Evolutionary conservation across 2,329 filamentous ascomycete genomes (phyloP), one percentile per base, ranked within the genome.

Genomic region (Beauveria australis): DNA sequence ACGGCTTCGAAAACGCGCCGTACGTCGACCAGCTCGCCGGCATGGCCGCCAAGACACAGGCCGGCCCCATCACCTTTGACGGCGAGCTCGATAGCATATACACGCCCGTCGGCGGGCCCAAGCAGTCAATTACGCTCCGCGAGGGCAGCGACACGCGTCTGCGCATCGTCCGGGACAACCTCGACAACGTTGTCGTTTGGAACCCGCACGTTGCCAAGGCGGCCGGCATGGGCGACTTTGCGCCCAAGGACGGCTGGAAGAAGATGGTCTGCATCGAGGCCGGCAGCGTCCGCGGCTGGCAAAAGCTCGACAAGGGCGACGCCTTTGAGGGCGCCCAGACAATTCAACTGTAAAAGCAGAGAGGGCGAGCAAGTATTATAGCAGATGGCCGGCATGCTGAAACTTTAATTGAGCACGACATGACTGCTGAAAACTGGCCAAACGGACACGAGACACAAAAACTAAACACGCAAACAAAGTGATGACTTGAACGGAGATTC

Each of bases 181-280:
- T 99, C 66, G 83, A 84, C 64, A 91, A 97, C 66, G 87, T 94
- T 18, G 93, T 97, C 1, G 89, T 97, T 33, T 99, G 94, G 94
- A 99, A 99, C 75, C 94, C 94, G 1, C 97, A 93, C 92, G 81
- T 82, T 46, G 90, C 92, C 64, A 96, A 95, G 79, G 86, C 90
- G 1, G 84, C 86, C 67, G 81, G 81, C 5, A 96, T 96, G 77
- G 86, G 79, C 57, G 94, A 99, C 74, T 97, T 97, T 72, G 83
- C 82, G 62, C 94, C 94, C 54, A 89, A 95, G 70, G 89, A 92
- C 59, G 94, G 89, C 43, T 97, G 88, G 79, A 91, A 91, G 79
- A 85, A 91, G 62, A 97, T 97, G 91, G 79, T 99, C 48, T 97
- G 94, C 71, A 84, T 97, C 55, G 94, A 99, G 80, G 89, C 93